Evolutionary conservation across 805 yeast genomes (phyloP).

Genomic region (Sporopachydermia quercuum): DNA sequence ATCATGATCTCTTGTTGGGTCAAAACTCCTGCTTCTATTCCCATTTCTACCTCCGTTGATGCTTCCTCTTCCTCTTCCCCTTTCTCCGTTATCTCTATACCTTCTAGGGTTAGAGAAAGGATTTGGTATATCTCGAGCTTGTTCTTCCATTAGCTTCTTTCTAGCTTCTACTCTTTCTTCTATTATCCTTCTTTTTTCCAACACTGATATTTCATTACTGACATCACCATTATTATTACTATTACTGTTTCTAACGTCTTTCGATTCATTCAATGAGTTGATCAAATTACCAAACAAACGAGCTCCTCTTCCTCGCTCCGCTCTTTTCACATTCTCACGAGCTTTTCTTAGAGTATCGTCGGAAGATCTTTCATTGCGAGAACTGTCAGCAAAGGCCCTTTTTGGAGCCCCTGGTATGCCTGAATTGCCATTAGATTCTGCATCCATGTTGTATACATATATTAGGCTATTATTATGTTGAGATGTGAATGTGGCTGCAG

Average conservation of each 20-base stretch:
- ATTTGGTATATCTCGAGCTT: not conserved
- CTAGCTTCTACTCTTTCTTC: not conserved
- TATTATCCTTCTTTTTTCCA: not conserved
- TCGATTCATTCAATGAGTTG: constrained; percentile 6
- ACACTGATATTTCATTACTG: not conserved
- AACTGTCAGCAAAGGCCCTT: no score
- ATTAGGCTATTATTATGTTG: no score
- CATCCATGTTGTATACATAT: no score
- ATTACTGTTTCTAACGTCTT: constrained; percentile 5
- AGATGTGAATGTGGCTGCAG: no score
- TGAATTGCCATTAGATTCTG: no score
- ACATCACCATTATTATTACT: not conserved
- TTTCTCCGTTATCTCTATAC: not conserved
- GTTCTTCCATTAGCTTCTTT: not conserved
- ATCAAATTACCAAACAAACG: constrained; percentile 10
- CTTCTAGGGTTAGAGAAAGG: not conserved
- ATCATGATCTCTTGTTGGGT: not conserved
- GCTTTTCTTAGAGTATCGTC: no score
- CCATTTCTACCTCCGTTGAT: not conserved
- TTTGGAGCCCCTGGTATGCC: no score
- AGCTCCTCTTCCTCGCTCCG: constrained; percentile 7
- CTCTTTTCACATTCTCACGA: not conserved
- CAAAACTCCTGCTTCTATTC: not conserved
- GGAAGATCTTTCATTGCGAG: no score
- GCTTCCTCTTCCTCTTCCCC: not conserved